Evolutionary conservation across 768 basidiomycete genomes (phyloP), one percentile per base, ranked within the genome.

Genomic region (Tulasnella sp.): DNA sequence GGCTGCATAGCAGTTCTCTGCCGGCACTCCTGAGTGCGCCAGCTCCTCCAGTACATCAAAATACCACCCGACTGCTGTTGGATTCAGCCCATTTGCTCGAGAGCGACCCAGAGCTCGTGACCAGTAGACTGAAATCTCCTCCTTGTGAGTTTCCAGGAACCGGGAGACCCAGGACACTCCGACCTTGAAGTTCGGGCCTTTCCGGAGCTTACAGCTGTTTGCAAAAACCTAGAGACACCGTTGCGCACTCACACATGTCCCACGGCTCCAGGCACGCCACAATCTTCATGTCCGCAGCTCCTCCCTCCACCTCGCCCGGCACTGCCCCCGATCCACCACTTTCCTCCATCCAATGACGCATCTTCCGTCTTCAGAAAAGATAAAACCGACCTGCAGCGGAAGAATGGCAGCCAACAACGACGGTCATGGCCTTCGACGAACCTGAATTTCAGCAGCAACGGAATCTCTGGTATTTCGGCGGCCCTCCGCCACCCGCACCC

Each of bases 31-130:
- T 3, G 19, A 18, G 9, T 16, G 46, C 19, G 79, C 24, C 21
- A 78, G 34, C 71, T 81, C 38, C 75, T 81, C 58, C n/a, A 81
- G 36, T 36, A 48, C 14, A 19, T 74, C 46, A 71, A 78, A 80
- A 31, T 72, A 81, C 62, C 46, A 68, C 16, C 74, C 58, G 31
- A 80, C 74, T 14, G 71, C 46, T 24, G 46, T 68, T 19, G 24
- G 31, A 75, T 71, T 80, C 42, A 62, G 24, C 36, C 79, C 79
- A 38, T 46, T 80, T 56, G 80, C 80, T 12, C 79, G 19, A 10
- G 31, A 24, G 1, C 34, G 44, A 31, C 71, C 79, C 24, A 77
- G 75, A 5, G 48, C 16, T 9, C 39, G 1, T 31, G 31, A 71
- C 48, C 58, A 78, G 68, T 71, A 71, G 21, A 78, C 46, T 18